Evolutionary conservation across 164 flowering plant genomes (phyloP), one percentile per base, ranked within the genome.

Genomic region (Magnolia sinica): DNA sequence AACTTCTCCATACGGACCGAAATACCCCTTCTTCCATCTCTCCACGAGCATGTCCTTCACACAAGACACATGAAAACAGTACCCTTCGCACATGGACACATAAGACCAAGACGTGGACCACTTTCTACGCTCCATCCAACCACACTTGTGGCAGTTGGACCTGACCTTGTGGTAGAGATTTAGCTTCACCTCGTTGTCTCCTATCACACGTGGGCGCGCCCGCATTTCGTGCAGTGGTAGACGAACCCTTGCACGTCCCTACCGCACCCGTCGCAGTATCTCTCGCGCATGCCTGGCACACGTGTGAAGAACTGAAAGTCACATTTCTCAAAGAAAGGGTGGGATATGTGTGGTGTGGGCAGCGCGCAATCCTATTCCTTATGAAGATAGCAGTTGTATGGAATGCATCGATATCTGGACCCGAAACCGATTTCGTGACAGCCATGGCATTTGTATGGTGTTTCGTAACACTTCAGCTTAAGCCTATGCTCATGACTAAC

Each of bases 371-470:
- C 77, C 49, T 76, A 85, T 7, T 80, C 77, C 49, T 76, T 61
- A 71, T 85, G 87, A 22, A 85, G 82, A 69, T 81, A 68, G 24
- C 10, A 85, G 79, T 79, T 52, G 50, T 85, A 85, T 0, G 6
- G 19, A 4, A 79, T 71, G 13, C 84, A 81, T 24, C 76, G 24
- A 73, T 78, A 84, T 14, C 87, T 23, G 14, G 74, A 10, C 14
- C 87, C 87, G 20, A 73, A 79, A 0, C 83, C 83, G 22, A 11
- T 74, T 22, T 82, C 76, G 22, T 66, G 76, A 80, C 87, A 84
- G 0, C 83, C 85, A 64, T 84, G 81, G 22, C 87, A 82, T 2
- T 0, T 74, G 75, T 76, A 82, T 4, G 86, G 83, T 5, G 72
- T 73, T 24, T 66, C n/a, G 45, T 19, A 24, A 68, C 49, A n/a